These are phyloP conservation scores for Alternaria alternata DNA, from an alignment of 2,329 filamentous ascomycete species.

Conservation along the genomic window DNA sequence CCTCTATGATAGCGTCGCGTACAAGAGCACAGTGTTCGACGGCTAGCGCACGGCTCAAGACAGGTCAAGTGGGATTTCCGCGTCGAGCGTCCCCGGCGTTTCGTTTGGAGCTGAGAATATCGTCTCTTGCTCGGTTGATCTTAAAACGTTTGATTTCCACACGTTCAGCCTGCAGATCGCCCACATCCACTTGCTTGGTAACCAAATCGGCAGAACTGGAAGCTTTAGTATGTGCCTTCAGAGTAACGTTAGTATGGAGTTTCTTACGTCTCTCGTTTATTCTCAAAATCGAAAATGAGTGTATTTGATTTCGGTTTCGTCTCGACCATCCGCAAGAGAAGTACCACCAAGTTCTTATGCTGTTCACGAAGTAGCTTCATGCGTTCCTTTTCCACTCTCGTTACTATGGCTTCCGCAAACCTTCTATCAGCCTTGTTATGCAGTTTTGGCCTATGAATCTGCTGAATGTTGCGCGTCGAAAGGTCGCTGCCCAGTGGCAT, in stretches of 20 bases:
- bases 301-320: neutral
- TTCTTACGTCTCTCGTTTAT: neutral
- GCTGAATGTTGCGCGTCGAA: neutral
- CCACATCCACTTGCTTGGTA: neutral
- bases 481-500: neutral
- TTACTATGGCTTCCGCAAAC: neutral
- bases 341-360: neutral
- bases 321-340: neutral
- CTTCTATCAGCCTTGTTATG: neutral
- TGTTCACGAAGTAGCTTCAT: neutral
- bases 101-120: slow-evolving; percentile 4
- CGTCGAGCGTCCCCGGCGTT: neutral
- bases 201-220: neutral
- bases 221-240: neutral
- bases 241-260: neutral
- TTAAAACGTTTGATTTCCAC: neutral
- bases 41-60: neutral
- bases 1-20: neutral
- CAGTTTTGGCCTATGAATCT: neutral
- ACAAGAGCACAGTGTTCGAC: neutral
- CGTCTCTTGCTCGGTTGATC: neutral
- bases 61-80: neutral
- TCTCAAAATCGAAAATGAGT: neutral
- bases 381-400: neutral
- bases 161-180: neutral